Base-by-base conservation (phyloP, 306 rosid species). In the Alnus rubra region DNA sequence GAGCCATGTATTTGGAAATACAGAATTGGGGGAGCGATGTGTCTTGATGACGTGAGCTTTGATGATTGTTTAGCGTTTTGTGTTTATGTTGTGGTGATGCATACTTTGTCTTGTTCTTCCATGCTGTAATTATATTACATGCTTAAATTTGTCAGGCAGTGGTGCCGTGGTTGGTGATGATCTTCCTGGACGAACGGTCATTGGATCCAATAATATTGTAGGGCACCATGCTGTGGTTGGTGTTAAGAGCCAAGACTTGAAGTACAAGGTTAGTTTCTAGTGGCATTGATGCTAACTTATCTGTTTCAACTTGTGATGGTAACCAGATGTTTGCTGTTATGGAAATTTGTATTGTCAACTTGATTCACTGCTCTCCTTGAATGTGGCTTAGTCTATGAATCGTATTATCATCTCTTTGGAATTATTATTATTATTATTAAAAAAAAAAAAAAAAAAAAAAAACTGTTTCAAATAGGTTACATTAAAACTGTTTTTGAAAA, bases 161-260 rank as follows among this genome's bases (percentile, higher is more conserved):
- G 99, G 99, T 74, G 97, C 99, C 76, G 80, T 95, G 76, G 92
- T 95, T 75, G 98, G 99, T 47, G 98, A 95, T 76, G 94, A 90
- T 78, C 83, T 85, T 90, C 97, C 97, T 16, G 99, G 99, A 69
- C 79, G 71, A 65, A 93, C 96, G 23, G 55, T 89, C 82, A 74
- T 95, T 33, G 98, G 98, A 72, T 85, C 83, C 82, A 88, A 93
- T 84, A 95, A 95, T 88, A 74, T 67, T 62, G 86, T 95, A 68
- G 99, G 99, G 18, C 89, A 93, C 83, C 94, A 95, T 90, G 97
- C 97, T 42, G 96, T 91, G 76, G 67, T 93, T 79, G 98, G 99
- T 73, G 79, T 93, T 62, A 90, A 86, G 87, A 90, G 96, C 83
- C 99, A 95, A 84, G 97, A 91, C 84, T 42, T 93, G 96, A 93